Evolutionary conservation across 495 filamentous ascomycete genomes (phyloP).

Genomic region (Daldinia caldariorum): DNA sequence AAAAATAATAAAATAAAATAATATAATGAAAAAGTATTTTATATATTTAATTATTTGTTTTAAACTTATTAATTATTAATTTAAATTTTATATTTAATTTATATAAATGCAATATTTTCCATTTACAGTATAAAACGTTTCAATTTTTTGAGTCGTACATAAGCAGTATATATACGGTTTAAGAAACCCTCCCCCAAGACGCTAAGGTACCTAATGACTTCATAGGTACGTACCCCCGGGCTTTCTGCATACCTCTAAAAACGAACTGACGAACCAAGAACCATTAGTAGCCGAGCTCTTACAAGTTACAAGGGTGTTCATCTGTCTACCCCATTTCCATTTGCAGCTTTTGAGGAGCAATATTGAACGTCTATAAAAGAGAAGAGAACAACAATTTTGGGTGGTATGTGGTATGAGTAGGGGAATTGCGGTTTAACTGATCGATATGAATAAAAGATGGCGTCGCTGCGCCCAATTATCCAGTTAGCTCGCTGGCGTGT

Average conservation of each 20-base stretch:
- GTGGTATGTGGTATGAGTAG: constrained; percentile 15
- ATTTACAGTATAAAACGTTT: too few species aligned
- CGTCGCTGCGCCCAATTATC: constrained; percentile 43
- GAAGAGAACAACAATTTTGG: constrained; percentile 4
- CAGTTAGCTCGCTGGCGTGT: constrained; percentile 34
- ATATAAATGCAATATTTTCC: too few species aligned
- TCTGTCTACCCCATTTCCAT: constrained; percentile 15
- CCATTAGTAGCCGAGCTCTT: constrained; percentile 32
- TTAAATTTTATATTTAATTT: too few species aligned
- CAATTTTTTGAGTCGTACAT: too few species aligned
- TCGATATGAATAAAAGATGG: constrained; percentile 47
- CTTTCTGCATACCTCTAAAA: too few species aligned
- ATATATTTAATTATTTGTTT: too few species aligned
- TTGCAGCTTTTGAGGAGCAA: background rate
- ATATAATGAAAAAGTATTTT: too few species aligned
- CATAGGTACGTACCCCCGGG: constrained; percentile 8
- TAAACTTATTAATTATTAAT: too few species aligned
- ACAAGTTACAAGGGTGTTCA: constrained; percentile 5
- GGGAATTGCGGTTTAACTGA: background rate
- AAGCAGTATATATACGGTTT: too few species aligned
- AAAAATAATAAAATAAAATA: too few species aligned
- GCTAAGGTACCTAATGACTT: too few species aligned
- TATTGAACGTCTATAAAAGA: background rate
- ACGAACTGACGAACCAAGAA: constrained; percentile 4
- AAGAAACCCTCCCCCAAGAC: too few species aligned